Percentiles rank a stretch among this genome's conserved stretches.
These are phyloP conservation scores for Talaromyces stipitatus DNA, from an alignment of 495 filamentous ascomycete genomes.

Conservation along the genomic window DNA sequence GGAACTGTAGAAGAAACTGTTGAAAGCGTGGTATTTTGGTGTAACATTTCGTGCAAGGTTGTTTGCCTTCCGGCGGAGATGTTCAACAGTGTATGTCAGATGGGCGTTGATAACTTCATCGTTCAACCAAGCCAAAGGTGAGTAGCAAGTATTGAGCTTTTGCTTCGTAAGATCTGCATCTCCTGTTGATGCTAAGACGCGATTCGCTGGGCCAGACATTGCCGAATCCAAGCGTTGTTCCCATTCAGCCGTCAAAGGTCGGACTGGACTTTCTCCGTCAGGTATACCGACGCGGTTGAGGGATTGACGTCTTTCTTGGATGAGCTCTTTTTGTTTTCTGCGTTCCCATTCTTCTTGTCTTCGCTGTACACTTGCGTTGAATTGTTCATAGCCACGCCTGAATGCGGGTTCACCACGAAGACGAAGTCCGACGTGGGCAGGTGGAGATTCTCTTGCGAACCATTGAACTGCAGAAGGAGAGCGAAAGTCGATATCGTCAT, in stretches of 20 bases:
- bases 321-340: constrained; percentile 6
- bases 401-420: too few relatives aligned
- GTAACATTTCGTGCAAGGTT: constrained; percentile 35
- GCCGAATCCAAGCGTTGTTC: constrained; percentile 15
- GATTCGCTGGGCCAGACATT: constrained; percentile 16
- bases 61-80: constrained; percentile 44
- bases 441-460: too few relatives aligned
- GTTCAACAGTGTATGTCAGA: constrained; percentile 50
- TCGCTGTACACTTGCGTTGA: not conserved
- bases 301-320: constrained; percentile 4
- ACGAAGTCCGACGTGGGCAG: too few relatives aligned
- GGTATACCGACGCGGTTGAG: constrained; percentile 13
- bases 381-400: too few relatives aligned
- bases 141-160: constrained; percentile 56
- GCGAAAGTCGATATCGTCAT: too few relatives aligned
- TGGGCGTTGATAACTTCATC: constrained; percentile 74
- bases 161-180: constrained; percentile 49
- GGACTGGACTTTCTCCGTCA: constrained; percentile 28
- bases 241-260: constrained; percentile 39
- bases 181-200: constrained; percentile 37
- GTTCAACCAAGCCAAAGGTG: constrained; percentile 60
- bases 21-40: constrained; percentile 64
- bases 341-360: constrained; percentile 5
- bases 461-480: too few relatives aligned
- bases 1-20: constrained; percentile 61